phyloP scores from a whole-genome alignment of 1,284 basidiomycete genomes.

The Boletus chippewaensis region DNA sequence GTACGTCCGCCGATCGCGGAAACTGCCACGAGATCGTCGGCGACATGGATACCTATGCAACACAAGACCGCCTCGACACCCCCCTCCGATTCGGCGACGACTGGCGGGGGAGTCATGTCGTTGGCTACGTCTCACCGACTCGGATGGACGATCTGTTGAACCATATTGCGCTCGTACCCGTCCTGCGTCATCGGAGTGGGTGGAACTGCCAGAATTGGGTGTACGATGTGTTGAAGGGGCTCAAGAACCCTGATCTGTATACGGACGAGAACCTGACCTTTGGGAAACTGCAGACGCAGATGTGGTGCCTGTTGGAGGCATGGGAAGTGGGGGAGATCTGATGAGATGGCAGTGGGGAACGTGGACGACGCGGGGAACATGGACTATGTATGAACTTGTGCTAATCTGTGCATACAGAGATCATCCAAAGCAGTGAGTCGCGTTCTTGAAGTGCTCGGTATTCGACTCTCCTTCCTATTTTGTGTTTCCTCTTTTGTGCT shows the following conservation, averaged over 20 bases:
- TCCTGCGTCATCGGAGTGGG: slow-evolving; percentile 2
- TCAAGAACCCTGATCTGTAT: slow-evolving; percentile 7
- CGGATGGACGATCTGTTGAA: slow-evolving; percentile 10
- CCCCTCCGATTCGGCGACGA: slow-evolving; percentile 4
- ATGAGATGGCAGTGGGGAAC: background rate
- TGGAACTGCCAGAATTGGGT: slow-evolving; percentile 22
- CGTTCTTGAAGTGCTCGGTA: too few relatives aligned
- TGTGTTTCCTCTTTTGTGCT: too few relatives aligned
- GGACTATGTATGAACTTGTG: too few relatives aligned
- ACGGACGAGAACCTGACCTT: slow-evolving; percentile 10
- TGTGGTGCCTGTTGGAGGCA: slow-evolving; percentile 13
- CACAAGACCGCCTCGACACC: slow-evolving; percentile 14
- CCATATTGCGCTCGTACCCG: slow-evolving; percentile 12
- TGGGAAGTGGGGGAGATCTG: slow-evolving; percentile 15
- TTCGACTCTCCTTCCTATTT: too few relatives aligned
- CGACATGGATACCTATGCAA: slow-evolving; percentile 22
- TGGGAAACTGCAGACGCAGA: slow-evolving; percentile 9
- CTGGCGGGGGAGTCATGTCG: slow-evolving; percentile 17
- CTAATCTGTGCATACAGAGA: too few relatives aligned
- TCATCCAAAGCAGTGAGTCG: too few relatives aligned
- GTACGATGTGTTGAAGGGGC: slow-evolving; percentile 12
- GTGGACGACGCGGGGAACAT: background rate
- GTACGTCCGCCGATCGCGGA: slow-evolving; percentile 16
- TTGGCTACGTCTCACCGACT: slow-evolving; percentile 17
- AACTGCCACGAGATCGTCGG: slow-evolving; percentile 29